Base-by-base conservation (phyloP, 805 yeast species). In the Ogataea henricii region DNA sequence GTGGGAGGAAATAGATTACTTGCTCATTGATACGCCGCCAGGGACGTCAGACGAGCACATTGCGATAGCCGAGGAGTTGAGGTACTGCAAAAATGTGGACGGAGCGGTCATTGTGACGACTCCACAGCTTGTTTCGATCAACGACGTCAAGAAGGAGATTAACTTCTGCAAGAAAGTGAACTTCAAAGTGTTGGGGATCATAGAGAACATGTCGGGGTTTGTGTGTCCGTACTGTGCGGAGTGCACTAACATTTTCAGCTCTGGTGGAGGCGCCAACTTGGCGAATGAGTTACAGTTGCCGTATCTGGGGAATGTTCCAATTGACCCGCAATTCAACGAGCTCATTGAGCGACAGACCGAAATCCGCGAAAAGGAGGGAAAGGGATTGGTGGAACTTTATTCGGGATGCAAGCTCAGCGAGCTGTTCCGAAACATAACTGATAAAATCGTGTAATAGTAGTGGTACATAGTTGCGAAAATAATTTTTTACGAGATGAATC, bases 1-100 rank as follows among this genome's bases (percentile, higher is more conserved):
- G 23, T 94, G 99, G 99, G 96, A 89, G 0, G 71, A 77, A 22
- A 81, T 89, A 47, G 82, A 85, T 58, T 92, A 87, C 62, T 68
- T 92, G 47, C 69, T 94, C 26, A 90, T 94, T 5, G 99, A 94
- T 64, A 94, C 99, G 0, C 99, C 99, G 1, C 99, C 99, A 0
- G 99, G 99, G 0, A 94, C 99, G 0, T 87, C 96, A 0, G 99
- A 94, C 67, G 99, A 94, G 65, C 99, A 94, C 65, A 94, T 94
- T 32, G 90, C 97, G 3, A 86, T 95, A 32, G 97, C 97, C 4
- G 98, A 94, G 62, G 96, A 90, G 65, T 73, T 94, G 34, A 69
- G 85, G 47, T 77, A 69, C 63, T 68, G 73, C 54, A 82, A 83
- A 1, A 74, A 76, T 22, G 89, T 92, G 2, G 96, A 89, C 58